Evolutionary conservation across 2,329 filamentous ascomycete genomes (phyloP), one percentile per base, ranked within the genome.

Genomic region (Arthrobotrys entomopaga): DNA sequence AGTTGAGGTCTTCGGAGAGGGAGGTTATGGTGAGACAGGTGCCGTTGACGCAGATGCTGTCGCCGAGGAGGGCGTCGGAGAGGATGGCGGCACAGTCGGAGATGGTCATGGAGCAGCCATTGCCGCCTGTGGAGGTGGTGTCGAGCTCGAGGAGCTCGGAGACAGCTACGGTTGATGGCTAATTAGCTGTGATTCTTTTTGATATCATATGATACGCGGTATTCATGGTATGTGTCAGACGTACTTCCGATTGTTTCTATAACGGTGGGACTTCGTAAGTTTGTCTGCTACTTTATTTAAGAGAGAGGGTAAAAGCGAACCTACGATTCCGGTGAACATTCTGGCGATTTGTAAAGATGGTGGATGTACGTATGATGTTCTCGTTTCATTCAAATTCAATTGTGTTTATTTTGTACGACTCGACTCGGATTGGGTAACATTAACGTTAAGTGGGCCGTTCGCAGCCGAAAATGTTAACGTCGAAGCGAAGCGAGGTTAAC

Each of bases 31-130:
- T 99, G 60, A 99, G 88, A 82, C 95, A 99, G 80, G 93, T 93
- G 80, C 86, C 95, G 83, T 99, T 99, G 81, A 99, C 87, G 81
- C 90, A 88, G 81, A 99, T 98, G 81, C 91, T 96, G 85, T 99
- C 95, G 77, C 95, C 95, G 22, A 96, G 85, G 78, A 93, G 89
- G 77, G 88, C 91, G 82, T 97, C 95, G 40, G 84, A 85, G 77
- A 99, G 89, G 72, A 99, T 91, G n/a, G 85, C 84, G 71, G 90
- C 89, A 77, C 86, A 83, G 77, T 93, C 86, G 77, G 87, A 86
- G 82, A 99, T 95, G 77, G 92, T 97, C 79, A 98, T 86, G 49
- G 92, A 95, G 59, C 93, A 97, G 79, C 95, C 94, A 81, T 91
- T 91, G 79, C 87, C 87, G 79, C 87, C 87, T 79, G 85, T 86